Evolutionary conservation across 352 stramenopile genomes (phyloP), one percentile per base, ranked within the genome.

Genomic region (Globisporangium rhizosaccharum): DNA sequence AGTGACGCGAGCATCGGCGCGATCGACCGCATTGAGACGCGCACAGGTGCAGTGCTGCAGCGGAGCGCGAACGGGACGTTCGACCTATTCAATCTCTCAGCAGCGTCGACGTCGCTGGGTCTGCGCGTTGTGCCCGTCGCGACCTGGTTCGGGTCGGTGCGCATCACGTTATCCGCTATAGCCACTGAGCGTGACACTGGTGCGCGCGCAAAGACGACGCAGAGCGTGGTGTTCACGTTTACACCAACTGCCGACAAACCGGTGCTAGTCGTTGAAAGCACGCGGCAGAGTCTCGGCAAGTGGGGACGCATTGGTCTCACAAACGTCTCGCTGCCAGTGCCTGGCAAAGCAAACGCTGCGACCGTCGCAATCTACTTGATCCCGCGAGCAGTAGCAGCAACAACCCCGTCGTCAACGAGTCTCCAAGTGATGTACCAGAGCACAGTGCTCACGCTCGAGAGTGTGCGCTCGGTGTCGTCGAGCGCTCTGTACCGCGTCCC

Each of bases 371-470:
- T 84, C 14, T 85, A 76, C 28, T 39, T 85, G 17, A 37, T 82
- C 12, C 62, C 68, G 11, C 62, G 47, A 25, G 9, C 15, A 66
- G 53, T 15, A 60, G 57, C 12, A 49, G 62, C 2, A 53, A 45
- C 23, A 23, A 0, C 23, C 23, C 23, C 23, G 23, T 23, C 30
- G 30, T 36, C 30, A 8, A 8, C 30, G 30, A 36, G 30, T 12
- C 44, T 81, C 4, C 70, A 85, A 56, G 59, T 87, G 0, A 70
- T 73, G 55, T 81, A 67, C 62, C 65, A 73, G 11, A 62, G 65
- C 14, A 67, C 72, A 36, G 23, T 67, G 2, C 52, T 87, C 0
- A 25, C 56, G 4, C 44, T 76, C 6, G 66, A 75, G 55, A 73
- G 14, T 6, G 20, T 78, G 0, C 48, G 68, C 0, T 57, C 67